phyloP scores from a whole-genome alignment of 352 stramenopile species.

The Globisporangium heterothallicum region DNA sequence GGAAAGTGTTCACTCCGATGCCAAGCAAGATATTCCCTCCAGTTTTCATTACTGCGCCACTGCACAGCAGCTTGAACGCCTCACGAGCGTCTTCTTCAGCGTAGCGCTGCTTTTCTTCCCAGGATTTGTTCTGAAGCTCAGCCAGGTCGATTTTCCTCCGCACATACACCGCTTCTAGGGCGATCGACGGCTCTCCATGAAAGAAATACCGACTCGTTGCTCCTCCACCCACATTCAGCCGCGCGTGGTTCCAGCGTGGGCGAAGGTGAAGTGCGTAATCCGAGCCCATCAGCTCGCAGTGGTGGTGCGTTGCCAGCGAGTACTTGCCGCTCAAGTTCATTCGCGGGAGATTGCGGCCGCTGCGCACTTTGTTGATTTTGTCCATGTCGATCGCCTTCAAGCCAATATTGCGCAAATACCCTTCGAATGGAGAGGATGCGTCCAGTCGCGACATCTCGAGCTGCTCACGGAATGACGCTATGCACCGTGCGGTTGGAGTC shows the following conservation, averaged over 20 bases:
- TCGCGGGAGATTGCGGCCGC: conserved; percentile 1
- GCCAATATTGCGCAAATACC: conserved; percentile 12
- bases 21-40: conserved; percentile 5
- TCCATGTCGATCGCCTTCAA: conserved; percentile 16
- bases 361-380: conserved; percentile 14
- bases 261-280: conserved; percentile 11
- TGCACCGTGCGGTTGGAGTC: background rate
- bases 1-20: conserved; percentile 11
- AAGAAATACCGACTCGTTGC: conserved; percentile 9
- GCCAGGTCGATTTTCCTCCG: conserved; percentile 5
- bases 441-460: background rate
- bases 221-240: background rate
- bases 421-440: conserved; percentile 7
- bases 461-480: background rate
- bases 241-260: conserved; percentile 12
- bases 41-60: background rate
- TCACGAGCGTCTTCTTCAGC: conserved; percentile 8
- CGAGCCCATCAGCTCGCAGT: conserved; percentile 11
- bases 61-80: conserved; percentile 8
- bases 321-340: conserved; percentile 13
- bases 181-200: conserved; percentile 8
- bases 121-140: conserved; percentile 7
- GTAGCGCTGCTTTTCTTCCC: conserved; percentile 9
- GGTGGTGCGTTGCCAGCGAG: conserved; percentile 10
- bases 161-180: conserved; percentile 12